phyloP scores from a whole-genome alignment of 192 early-diverging fungal genomes.

The Mortierella hygrophila region DNA sequence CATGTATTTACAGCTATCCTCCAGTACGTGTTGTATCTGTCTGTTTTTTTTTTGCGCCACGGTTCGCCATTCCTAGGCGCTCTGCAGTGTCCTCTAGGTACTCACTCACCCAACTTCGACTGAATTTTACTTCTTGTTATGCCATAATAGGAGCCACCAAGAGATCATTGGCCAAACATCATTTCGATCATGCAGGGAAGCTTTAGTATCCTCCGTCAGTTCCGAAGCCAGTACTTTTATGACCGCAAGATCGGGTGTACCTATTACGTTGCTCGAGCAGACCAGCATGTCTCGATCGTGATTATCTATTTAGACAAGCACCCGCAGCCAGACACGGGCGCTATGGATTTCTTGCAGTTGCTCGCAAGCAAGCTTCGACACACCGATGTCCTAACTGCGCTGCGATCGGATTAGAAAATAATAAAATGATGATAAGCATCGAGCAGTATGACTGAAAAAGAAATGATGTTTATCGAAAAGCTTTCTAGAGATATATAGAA shows the following conservation, averaged over 20 bases:
- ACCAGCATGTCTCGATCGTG: constrained; percentile 62
- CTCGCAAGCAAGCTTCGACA: constrained; percentile 42
- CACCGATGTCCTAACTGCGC: constrained; percentile 25
- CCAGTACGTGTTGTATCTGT: constrained; percentile 38
- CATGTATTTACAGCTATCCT: constrained; percentile 67
- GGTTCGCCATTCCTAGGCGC: not conserved
- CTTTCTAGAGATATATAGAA: not conserved
- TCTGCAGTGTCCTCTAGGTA: not conserved
- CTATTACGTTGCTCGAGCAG: constrained; percentile 64
- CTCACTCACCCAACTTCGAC: not conserved
- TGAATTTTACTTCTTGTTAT: not conserved
- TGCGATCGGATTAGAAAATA: constrained; percentile 30
- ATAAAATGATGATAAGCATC: not conserved
- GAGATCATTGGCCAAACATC: constrained; percentile 65
- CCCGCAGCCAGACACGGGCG: constrained; percentile 55
- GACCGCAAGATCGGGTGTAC: constrained; percentile 63
- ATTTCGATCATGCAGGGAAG: constrained; percentile 68
- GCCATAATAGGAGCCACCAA: constrained; percentile 54
- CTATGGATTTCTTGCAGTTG: constrained; percentile 60
- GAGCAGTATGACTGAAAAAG: not conserved
- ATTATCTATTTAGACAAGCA: constrained; percentile 66
- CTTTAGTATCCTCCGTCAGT: constrained; percentile 48
- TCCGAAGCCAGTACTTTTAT: constrained; percentile 60
- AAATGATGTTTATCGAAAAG: not conserved
- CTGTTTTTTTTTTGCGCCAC: not conserved